phyloP scores from a whole-genome alignment of 1,139 yeast species.

The Pichia sp. region DNA sequence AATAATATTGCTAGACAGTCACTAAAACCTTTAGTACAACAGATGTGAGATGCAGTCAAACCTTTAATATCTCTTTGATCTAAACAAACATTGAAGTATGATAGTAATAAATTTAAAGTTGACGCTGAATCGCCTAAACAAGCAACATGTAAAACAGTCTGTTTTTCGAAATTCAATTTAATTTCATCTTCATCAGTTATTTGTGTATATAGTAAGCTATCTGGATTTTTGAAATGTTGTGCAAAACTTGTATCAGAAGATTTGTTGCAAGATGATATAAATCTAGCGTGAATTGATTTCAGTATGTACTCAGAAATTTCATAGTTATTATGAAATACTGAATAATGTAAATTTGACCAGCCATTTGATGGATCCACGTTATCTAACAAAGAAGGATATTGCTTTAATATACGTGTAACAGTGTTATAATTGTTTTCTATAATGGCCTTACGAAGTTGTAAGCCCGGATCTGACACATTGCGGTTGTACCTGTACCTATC shows the following conservation, averaged over 20 bases:
- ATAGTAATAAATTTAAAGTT: constrained; percentile 73
- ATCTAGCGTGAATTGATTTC: constrained; percentile 34
- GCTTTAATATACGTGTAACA: constrained; percentile 60
- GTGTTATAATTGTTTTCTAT: constrained; percentile 65
- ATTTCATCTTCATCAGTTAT: constrained; percentile 30
- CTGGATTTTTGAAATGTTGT: constrained; percentile 3
- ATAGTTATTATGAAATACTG: constrained; percentile 75
- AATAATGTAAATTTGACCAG: constrained; percentile 87
- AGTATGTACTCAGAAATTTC: constrained; percentile 62
- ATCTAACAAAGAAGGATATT: constrained; percentile 72
- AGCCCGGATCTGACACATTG: constrained; percentile 48
- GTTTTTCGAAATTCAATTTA: constrained; percentile 51
- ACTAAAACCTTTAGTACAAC: constrained; percentile 59
- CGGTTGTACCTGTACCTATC: background rate
- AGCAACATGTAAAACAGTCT: constrained; percentile 75
- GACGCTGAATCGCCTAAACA: constrained; percentile 53
- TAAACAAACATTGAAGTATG: constrained; percentile 56
- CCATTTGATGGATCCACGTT: constrained; percentile 72
- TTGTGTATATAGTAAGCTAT: constrained; percentile 19
- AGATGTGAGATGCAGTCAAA: constrained; percentile 70
- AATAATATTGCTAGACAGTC: constrained; percentile 66
- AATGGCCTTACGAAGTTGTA: constrained; percentile 69
- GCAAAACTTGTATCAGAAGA: constrained; percentile 7
- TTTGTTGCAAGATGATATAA: constrained; percentile 25
- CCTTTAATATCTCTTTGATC: constrained; percentile 55